These are phyloP conservation scores for Aspergillus aculeatus DNA, from an alignment of 2,329 filamentous ascomycete species.

Conservation along the genomic window DNA sequence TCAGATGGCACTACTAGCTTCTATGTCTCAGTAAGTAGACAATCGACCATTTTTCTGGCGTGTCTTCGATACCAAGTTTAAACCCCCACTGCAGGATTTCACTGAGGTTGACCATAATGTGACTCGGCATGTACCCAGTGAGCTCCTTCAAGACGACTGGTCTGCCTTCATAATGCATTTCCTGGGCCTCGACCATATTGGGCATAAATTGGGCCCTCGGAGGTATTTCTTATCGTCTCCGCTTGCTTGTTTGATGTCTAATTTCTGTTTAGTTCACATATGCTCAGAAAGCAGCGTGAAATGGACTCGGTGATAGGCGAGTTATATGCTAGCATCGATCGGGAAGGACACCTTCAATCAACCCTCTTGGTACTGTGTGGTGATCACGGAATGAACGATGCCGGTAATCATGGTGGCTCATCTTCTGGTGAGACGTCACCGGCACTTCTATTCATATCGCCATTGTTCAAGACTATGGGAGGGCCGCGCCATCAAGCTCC, in stretches of 20 bases:
- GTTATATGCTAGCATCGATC: constrained; percentile 74
- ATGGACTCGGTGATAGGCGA: constrained; percentile 81
- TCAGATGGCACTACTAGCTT: constrained; percentile 95
- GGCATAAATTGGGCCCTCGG: constrained; percentile 87
- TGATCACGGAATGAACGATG: constrained; percentile 99
- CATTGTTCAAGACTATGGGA: constrained; percentile 66
- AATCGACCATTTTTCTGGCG: background rate
- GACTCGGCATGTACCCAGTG: constrained; percentile 78
- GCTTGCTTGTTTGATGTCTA: background rate
- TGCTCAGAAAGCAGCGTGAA: constrained; percentile 88
- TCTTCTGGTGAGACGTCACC: constrained; percentile 92
- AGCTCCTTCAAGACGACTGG: constrained; percentile 80
- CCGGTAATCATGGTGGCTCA: constrained; percentile 93
- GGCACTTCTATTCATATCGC: constrained; percentile 85
- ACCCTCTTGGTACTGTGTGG: constrained; percentile 84
- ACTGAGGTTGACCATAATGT: constrained; percentile 98
- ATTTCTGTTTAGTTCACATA: constrained; percentile 57
- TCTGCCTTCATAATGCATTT: constrained; percentile 93
- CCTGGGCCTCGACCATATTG: constrained; percentile 93
- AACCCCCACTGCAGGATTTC: constrained; percentile 66
- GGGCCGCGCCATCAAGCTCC: constrained; percentile 50
- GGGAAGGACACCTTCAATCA: constrained; percentile 67
- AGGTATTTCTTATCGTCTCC: constrained; percentile 52
- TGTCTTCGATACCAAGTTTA: constrained; percentile 14
- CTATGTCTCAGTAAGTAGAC: constrained; percentile 79